Conservation (phyloP, 2,329 filamentous ascomycete genomes). For the Hypoxylon sp. region DNA sequence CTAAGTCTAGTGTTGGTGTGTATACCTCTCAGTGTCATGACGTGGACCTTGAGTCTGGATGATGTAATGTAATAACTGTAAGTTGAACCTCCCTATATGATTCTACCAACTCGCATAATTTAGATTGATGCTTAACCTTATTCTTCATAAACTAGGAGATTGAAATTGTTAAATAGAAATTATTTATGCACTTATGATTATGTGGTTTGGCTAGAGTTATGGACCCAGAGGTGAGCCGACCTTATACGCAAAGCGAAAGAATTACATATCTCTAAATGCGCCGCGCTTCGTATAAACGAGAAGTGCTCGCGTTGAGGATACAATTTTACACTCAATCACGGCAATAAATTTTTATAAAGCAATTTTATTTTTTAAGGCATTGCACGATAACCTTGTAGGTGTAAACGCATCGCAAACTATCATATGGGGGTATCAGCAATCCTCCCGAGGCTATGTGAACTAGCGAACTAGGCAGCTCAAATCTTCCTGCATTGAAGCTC, state of each 20-base stretch:
- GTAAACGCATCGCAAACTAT: neutral
- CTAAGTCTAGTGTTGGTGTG: conserved; percentile 4
- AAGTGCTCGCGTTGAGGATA: neutral
- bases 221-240: too few relatives aligned
- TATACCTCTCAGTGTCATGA: conserved; percentile 24
- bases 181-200: neutral
- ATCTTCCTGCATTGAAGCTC: neutral
- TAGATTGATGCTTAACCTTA: neutral
- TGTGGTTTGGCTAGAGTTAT: neutral
- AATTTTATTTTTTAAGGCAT: neutral
- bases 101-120: neutral
- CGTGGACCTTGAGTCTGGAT: conserved; percentile 32
- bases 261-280: too few relatives aligned
- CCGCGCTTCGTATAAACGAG: neutral
- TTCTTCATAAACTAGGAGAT: neutral
- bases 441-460: neutral
- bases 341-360: neutral
- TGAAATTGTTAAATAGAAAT: neutral
- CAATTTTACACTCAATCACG: neutral
- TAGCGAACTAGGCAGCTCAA: neutral
- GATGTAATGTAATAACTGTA: conserved; percentile 41
- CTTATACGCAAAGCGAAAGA: too few relatives aligned
- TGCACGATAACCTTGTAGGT: neutral
- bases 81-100: neutral
- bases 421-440: neutral